Evolutionary conservation across 805 yeast species (phyloP).

Genomic region (Teunomyces stri): DNA sequence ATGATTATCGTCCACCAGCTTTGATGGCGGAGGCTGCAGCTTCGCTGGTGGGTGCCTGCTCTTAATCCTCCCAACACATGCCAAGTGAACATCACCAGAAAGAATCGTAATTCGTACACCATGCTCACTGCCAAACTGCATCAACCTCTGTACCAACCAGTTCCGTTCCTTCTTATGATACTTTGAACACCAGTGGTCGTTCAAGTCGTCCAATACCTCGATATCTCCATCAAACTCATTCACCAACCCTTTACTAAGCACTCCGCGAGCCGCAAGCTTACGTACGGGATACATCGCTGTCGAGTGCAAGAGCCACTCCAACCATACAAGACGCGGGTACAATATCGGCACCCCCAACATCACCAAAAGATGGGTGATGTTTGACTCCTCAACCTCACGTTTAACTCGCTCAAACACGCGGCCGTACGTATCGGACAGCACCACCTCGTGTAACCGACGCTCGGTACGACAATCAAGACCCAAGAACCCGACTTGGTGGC

Average conservation of each 20-base stretch:
- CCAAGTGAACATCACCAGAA: constrained; percentile 91
- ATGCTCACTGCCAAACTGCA: constrained; percentile 60
- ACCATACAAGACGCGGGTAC: constrained; percentile 91
- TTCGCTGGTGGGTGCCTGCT: constrained; percentile 48
- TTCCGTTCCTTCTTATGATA: constrained; percentile 88
- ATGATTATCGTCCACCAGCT: too few species aligned
- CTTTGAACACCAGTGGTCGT: constrained; percentile 95
- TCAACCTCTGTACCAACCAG: constrained; percentile 55
- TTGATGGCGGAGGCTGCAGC: too few species aligned
- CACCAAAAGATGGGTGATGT: constrained; percentile 72
- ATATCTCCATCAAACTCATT: constrained; percentile 92
- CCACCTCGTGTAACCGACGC: constrained; percentile 60
- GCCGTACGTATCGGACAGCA: constrained; percentile 55
- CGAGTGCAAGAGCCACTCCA: constrained; percentile 72
- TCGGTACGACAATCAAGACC: constrained; percentile 96
- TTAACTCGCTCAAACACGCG: constrained; percentile 57
- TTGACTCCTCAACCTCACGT: constrained; percentile 50
- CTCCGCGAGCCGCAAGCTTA: constrained; percentile 55
- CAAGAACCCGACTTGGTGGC: constrained; percentile 64
- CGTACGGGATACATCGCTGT: constrained; percentile 59
- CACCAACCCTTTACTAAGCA: constrained; percentile 66
- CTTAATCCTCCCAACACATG: constrained; percentile 76
- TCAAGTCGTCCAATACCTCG: constrained; percentile 87
- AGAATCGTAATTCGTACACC: constrained; percentile 79
- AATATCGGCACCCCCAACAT: constrained; percentile 94